Conservation (phyloP, 345 rosid species). For the Linum tenue region DNA sequence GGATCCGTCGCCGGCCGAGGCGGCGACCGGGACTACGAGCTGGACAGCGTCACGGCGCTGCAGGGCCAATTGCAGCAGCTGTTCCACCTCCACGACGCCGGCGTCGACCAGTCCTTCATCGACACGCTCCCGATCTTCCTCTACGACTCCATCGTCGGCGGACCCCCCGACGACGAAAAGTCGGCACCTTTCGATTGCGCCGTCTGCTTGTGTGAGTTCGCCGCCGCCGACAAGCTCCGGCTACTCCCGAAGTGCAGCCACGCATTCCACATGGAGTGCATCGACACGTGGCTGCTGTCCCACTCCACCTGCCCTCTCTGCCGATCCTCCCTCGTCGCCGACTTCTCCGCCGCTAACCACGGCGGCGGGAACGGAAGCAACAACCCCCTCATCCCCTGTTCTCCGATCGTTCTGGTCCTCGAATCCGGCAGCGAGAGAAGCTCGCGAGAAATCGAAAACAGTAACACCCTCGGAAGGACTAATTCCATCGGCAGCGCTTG, state of each 20-base stretch:
- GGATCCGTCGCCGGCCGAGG: conserved; percentile 15
- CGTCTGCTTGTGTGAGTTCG: conserved; percentile 22
- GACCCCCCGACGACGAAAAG: conserved; percentile 27
- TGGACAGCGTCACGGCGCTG: conserved; percentile 15
- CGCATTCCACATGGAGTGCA: conserved; percentile 23
- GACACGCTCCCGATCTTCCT: conserved; percentile 25
- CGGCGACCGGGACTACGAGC: conserved; percentile 2
- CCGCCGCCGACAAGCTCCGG: conserved; percentile 21
- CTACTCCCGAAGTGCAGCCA: conserved; percentile 23
- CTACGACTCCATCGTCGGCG: conserved; percentile 22
- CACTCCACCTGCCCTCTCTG: conserved; percentile 27
- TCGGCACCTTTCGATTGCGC: conserved; percentile 23
- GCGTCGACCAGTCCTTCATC: conserved; percentile 23
- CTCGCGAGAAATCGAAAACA: conserved; percentile 16
- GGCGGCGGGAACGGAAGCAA: not conserved
- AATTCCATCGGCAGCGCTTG: conserved; percentile 29
- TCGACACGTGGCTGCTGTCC: conserved; percentile 23
- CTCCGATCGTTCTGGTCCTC: conserved; percentile 71
- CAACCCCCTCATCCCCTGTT: conserved; percentile 4
- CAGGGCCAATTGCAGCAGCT: conserved; percentile 26
- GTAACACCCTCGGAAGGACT: conserved; percentile 21
- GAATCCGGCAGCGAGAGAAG: conserved; percentile 78
- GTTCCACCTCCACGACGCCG: conserved; percentile 25
- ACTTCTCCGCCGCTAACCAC: conserved; percentile 39
- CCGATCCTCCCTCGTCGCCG: conserved; percentile 65